These are phyloP conservation scores for Aspergillus avenaceus DNA, from an alignment of 495 filamentous ascomycete genomes.

Conservation along the genomic window DNA sequence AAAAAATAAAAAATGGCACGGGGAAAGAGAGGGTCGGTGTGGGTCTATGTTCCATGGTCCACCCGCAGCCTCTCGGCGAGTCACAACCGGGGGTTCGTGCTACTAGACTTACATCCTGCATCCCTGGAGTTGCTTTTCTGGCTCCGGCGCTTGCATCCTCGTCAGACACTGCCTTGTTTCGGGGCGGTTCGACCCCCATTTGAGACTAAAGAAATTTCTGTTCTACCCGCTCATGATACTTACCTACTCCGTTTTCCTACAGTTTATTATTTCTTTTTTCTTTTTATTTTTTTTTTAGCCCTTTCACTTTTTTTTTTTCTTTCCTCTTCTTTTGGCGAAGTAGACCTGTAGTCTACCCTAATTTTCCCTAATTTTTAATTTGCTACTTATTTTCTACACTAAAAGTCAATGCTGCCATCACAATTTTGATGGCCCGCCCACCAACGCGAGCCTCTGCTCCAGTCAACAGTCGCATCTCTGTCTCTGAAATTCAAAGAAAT, in stretches of 20 bases:
- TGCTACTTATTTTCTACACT: not conserved
- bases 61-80: constrained; percentile 28
- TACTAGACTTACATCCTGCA: constrained; percentile 12
- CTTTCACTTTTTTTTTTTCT: not conserved
- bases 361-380: constrained; percentile 1
- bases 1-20: constrained; percentile 20
- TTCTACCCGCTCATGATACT: not conserved
- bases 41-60: constrained; percentile 22
- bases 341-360: not conserved
- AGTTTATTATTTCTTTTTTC: not conserved
- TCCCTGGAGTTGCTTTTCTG: constrained; percentile 19
- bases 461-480: too few species aligned
- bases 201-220: constrained; percentile 5
- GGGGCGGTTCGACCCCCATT: constrained; percentile 16
- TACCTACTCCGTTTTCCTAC: constrained; percentile 1
- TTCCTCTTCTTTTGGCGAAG: too few species aligned
- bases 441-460: not conserved
- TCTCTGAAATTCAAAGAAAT: too few species aligned
- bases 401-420: not conserved
- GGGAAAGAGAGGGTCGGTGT: constrained; percentile 19
- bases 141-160: constrained; percentile 25
- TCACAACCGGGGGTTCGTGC: constrained; percentile 32
- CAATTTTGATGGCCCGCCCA: not conserved
- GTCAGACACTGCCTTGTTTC: constrained; percentile 24
- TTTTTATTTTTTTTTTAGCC: not conserved